These are phyloP conservation scores for Lagenidium sp. DNA, from an alignment of 352 stramenopile genomes.

Conservation along the genomic window DNA sequence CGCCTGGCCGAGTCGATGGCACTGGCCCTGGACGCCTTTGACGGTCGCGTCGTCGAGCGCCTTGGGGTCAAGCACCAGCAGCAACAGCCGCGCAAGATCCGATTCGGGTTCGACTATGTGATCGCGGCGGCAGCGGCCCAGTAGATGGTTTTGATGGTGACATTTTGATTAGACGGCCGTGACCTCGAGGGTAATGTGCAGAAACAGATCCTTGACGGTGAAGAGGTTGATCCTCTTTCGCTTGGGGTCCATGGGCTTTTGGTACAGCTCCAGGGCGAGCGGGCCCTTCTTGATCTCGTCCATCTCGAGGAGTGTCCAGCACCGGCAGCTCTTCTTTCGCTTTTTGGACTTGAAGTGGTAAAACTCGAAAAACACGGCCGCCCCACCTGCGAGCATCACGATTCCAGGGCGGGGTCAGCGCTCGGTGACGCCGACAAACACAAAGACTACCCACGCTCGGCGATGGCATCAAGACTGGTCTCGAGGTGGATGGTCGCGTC, in stretches of 20 bases:
- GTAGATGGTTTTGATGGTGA: not conserved
- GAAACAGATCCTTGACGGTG: slow-evolving; percentile 61
- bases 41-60: no score
- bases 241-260: slow-evolving; percentile 58
- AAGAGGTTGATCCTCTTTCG: slow-evolving; percentile 64
- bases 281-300: slow-evolving; percentile 29
- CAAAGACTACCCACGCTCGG: slow-evolving; percentile 31
- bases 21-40: slow-evolving; percentile 15
- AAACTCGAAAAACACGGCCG: slow-evolving; percentile 59
- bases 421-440: no score
- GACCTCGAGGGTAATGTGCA: slow-evolving; percentile 35
- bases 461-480: slow-evolving; percentile 36
- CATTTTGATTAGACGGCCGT: slow-evolving; percentile 9
- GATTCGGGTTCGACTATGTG: slow-evolving; percentile 81
- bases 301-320: slow-evolving; percentile 64
- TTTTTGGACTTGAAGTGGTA: slow-evolving; percentile 76
- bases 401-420: no score
- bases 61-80: no score
- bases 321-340: slow-evolving; percentile 67
- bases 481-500: slow-evolving; percentile 30
- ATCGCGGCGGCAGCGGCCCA: slow-evolving; percentile 25
- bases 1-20: slow-evolving; percentile 14
- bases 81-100: slow-evolving; percentile 17
- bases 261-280: slow-evolving; percentile 52
- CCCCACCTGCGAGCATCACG: slow-evolving; percentile 26